phyloP scores from a whole-genome alignment of 208 protist species.

The Sergeia podlipaevii region DNA sequence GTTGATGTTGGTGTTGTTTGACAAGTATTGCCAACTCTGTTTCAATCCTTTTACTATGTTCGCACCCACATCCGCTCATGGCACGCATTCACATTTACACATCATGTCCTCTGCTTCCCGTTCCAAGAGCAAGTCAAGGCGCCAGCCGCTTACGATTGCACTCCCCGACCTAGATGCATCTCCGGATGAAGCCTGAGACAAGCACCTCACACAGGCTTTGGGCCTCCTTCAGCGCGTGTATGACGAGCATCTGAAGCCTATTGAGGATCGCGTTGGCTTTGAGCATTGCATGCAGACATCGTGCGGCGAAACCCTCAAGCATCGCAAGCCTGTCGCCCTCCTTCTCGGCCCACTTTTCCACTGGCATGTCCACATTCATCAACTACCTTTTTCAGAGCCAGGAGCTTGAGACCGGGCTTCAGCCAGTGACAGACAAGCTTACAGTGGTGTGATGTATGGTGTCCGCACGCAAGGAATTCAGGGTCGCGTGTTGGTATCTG shows the following conservation, averaged over 20 bases:
- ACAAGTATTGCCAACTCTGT: no score
- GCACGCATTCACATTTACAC: background rate
- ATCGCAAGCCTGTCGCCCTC: slow-evolving; percentile 75
- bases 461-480: slow-evolving; percentile 72
- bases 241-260: slow-evolving; percentile 44
- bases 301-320: slow-evolving; percentile 61
- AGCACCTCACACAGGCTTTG: slow-evolving; percentile 56
- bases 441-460: slow-evolving; percentile 93
- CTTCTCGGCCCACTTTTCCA: slow-evolving; percentile 88
- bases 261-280: slow-evolving; percentile 71
- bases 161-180: background rate
- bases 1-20: no score
- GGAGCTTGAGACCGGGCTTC: slow-evolving; percentile 88
- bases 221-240: slow-evolving; percentile 49
- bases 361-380: slow-evolving; percentile 95
- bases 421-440: slow-evolving; percentile 95
- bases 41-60: no score
- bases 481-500: slow-evolving; percentile 83
- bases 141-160: background rate
- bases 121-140: slow-evolving; percentile 8
- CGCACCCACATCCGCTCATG: no score
- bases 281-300: slow-evolving; percentile 43
- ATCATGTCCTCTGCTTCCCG: background rate
- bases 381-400: slow-evolving; percentile 88
- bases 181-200: slow-evolving; percentile 54